Base-by-base conservation (phyloP, 2,329 filamentous ascomycete genomes). In the Fusarium nanum region DNA sequence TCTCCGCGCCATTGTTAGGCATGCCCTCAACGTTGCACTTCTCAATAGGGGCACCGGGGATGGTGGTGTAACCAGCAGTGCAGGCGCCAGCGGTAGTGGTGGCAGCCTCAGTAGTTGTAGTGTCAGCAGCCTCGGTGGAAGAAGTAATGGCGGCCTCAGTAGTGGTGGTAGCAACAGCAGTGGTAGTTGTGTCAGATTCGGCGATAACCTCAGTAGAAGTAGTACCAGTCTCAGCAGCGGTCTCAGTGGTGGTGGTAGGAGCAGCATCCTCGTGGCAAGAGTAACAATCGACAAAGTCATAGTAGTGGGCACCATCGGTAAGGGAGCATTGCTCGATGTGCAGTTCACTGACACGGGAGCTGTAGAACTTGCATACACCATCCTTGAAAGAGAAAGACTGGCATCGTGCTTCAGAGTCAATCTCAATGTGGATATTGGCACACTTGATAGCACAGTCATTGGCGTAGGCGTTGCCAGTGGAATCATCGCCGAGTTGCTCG, bases 281-380 rank as follows among this genome's bases (percentile, higher is more conserved):
- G n/a, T 47, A 63, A 34, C 60, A 63, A 20, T 18, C n/a, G 6
- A 28, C 28, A 23, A 59, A 28, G 56, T 59, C 49, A 3, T 59
- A 5, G 0, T 37, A 11, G 18, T 30, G 37, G n/a, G 18, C 1
- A 12, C n/a, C 18, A 5, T 53, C 40, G 16, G 22, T 7, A 9
- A 22, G 12, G 0, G 28, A 6, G 1, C 18, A 2, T 10, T 6
- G 0, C 3, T 28, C 13, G 1, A 37, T 13, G 0, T 1, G 6
- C 16, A 59, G 2, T 2, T 11, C 7, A 30, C 40, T 37, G 0
- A 59, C 6, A 5, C 3, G 14, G 1, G 30, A n/a, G 18, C 22
- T 59, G 4, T 59, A 59, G 10, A 56, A 20, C 10, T 40, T 56
- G 48, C 56, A 59, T n/a, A 40, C 22, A 2, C 2, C 46, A 6